Conservation (phyloP, 1,139 yeast species). For the Suhomyces yuchorum region DNA sequence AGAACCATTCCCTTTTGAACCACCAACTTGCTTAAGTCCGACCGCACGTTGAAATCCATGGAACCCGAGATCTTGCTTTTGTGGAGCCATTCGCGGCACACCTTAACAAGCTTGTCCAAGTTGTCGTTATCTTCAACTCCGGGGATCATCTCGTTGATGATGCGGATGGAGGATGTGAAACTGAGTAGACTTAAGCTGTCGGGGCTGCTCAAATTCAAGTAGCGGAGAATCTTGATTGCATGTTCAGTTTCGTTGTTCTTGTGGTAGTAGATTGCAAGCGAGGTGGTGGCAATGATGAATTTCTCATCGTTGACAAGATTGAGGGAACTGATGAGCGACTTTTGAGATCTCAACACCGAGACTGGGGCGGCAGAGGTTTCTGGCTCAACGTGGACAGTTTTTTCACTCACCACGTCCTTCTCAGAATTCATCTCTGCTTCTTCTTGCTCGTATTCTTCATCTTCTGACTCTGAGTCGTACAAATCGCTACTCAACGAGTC, state of each 20-base stretch:
- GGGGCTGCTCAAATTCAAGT: conserved; percentile 25
- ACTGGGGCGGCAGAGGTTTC: background rate
- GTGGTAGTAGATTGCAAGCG: conserved; percentile 31
- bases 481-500: conserved; percentile 36
- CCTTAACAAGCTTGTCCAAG: conserved; percentile 34
- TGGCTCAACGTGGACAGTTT: background rate
- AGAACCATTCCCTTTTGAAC: conserved; percentile 38
- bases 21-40: conserved; percentile 34
- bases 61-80: conserved; percentile 23
- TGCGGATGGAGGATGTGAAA: conserved; percentile 36
- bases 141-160: conserved; percentile 28
- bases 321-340: conserved; percentile 33
- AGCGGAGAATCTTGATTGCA: conserved; percentile 28
- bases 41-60: conserved; percentile 29
- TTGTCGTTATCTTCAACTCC: conserved; percentile 25
- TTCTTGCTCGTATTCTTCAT: conserved; percentile 19
- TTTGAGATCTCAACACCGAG: conserved; percentile 16
- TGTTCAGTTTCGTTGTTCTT: conserved; percentile 22
- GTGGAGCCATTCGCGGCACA: conserved; percentile 37
- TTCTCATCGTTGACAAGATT: conserved; percentile 41
- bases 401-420: background rate
- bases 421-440: conserved; percentile 3
- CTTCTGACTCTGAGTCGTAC: conserved; percentile 32
- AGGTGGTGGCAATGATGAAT: conserved; percentile 33
- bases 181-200: conserved; percentile 23